Evolutionary conservation across 495 filamentous ascomycete species (phyloP), one percentile per base, ranked within the genome.

Genomic region (Penicillium alfredii): DNA sequence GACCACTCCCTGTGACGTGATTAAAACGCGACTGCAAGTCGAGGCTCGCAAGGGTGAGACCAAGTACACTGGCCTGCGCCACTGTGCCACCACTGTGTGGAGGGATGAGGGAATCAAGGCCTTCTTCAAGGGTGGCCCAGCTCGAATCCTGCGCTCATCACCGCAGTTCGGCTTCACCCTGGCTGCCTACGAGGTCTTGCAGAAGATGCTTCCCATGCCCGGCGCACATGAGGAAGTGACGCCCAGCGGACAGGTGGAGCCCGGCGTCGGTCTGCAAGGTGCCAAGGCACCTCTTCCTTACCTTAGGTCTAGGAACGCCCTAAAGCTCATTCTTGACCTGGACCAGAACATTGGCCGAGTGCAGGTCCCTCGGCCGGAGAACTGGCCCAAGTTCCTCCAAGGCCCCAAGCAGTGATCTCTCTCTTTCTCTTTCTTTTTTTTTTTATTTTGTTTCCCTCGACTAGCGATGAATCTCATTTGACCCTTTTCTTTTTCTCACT

Each of bases 151-250:
- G 51, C 81, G 92, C 47, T 94, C 86, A 3, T 95, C 88, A 1
- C 92, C 92, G 13, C 92, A 98, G 54, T 98, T 98, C 64, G 92
- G 92, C 38, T 97, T 95, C 67, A 98, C 92, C 2, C 76, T 98
- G 6, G 92, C 92, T 3, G 82, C 82, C 6, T 98, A 97, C 59
- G 92, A 98, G 60, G 69, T 98, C 16, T 70, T 98, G 31, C 86
- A 95, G 69, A 84, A 76, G 35, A 25, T 77, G 35, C 64, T 98
- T 25, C 92, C 93, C 3, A 80, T 88, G 72, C 86, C 87, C 3
- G 88, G 84, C 6, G 56, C 71, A 15, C 70, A 69, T 19, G 60
- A 71, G 23, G 73, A 74, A 14, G 51, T 59, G 23, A 42, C 47
- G 2, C 64, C 69, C 13, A 53, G 51, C 22, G 71, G 72, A 13